Conservation (phyloP, 768 basidiomycete species). For the Kwoniella europaea region DNA sequence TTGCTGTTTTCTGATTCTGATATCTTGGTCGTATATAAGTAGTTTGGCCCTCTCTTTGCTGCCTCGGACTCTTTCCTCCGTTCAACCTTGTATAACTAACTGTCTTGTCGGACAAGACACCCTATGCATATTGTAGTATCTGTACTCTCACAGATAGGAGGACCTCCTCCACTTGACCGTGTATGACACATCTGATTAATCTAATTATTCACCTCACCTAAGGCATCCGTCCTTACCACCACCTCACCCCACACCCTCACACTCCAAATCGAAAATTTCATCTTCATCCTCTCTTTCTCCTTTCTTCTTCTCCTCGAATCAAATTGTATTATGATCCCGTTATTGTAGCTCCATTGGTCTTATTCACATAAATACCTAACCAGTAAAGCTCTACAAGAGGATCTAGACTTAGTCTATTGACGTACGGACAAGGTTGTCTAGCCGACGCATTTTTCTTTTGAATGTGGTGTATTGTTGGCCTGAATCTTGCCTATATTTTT, state of each 20-base stretch:
- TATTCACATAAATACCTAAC: conserved; percentile 20
- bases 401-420: conserved; percentile 38
- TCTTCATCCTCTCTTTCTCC: conserved; percentile 10
- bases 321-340: conserved; percentile 45
- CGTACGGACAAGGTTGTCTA: conserved; percentile 41
- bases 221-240: neutral
- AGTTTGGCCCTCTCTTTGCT: neutral
- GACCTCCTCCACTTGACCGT: no score
- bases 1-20: neutral
- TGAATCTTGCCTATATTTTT: conserved; percentile 47
- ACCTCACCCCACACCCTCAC: no score
- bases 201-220: neutral
- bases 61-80: neutral
- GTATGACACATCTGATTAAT: neutral
- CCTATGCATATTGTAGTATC: neutral
- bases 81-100: neutral
- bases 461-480: conserved; percentile 29
- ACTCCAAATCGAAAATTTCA: conserved; percentile 5
- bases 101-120: neutral
- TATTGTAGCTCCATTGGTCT: conserved; percentile 41
- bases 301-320: conserved; percentile 30
- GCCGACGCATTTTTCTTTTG: conserved; percentile 28
- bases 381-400: conserved; percentile 43
- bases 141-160: neutral
- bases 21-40: neutral